Conservation (phyloP, 2,329 filamentous ascomycete species). For the Exutisphaerella laricina region DNA sequence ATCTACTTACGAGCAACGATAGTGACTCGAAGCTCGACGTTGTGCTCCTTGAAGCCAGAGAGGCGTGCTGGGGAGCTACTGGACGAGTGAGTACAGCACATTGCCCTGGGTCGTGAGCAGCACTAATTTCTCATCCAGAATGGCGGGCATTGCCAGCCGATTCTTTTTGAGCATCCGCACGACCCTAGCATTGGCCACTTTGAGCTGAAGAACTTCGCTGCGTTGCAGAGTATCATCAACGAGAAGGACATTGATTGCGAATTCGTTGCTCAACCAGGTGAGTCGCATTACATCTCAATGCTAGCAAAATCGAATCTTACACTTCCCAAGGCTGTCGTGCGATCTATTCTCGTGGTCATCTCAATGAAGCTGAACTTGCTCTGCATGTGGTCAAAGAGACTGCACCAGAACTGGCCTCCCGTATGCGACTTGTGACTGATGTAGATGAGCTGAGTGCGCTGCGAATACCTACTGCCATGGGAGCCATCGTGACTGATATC, state of each 20-base stretch:
- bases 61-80: constrained; percentile 78
- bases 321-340: constrained; percentile 58
- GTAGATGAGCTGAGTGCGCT: constrained; percentile 47
- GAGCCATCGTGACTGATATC: constrained; percentile 58
- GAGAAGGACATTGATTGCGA: constrained; percentile 61
- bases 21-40: constrained; percentile 47
- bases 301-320: too few species aligned
- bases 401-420: constrained; percentile 53
- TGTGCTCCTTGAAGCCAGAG: constrained; percentile 69
- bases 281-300: too few species aligned
- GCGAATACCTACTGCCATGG: constrained; percentile 50
- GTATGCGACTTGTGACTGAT: constrained; percentile 38
- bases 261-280: constrained; percentile 53
- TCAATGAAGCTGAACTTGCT: constrained; percentile 48
- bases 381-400: constrained; percentile 47
- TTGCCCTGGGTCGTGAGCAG: too few species aligned
- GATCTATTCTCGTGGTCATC: constrained; percentile 53
- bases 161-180: constrained; percentile 56
- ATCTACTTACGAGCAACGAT: constrained; percentile 40
- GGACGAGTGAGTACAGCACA: constrained; percentile 60
- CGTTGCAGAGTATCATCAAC: constrained; percentile 54
- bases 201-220: constrained; percentile 63
- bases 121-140: constrained; percentile 34
- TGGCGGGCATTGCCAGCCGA: constrained; percentile 65
- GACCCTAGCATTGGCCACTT: constrained; percentile 57